Evolutionary conservation across 2,329 filamentous ascomycete species (phyloP).

Genomic region (Aspergillus texensis): DNA sequence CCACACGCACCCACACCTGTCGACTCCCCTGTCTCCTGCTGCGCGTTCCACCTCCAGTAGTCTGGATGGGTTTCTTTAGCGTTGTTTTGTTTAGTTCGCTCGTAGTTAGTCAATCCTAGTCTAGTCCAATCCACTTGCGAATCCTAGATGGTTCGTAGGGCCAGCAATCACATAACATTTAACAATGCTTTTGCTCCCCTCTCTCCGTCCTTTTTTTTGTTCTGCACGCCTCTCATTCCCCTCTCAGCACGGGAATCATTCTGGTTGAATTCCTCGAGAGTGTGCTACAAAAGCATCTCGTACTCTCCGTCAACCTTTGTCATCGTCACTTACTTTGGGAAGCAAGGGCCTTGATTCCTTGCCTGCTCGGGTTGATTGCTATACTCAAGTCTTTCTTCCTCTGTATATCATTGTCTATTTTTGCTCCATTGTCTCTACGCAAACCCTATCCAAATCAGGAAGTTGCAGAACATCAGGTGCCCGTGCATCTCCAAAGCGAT

Average conservation of each 20-base stretch:
- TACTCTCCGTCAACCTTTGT: constrained; percentile 5
- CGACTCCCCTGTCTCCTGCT: constrained; percentile 20
- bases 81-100: constrained; percentile 18
- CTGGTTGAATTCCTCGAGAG: constrained; percentile 7
- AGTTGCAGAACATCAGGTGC: neutral
- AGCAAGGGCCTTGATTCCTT: constrained; percentile 6
- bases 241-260: constrained; percentile 9
- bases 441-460: neutral
- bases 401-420: neutral
- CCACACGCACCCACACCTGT: constrained; percentile 20
- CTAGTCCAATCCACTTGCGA: constrained; percentile 18
- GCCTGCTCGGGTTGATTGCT: neutral
- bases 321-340: constrained; percentile 5
- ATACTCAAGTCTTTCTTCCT: neutral
- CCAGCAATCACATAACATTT: constrained; percentile 33
- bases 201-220: constrained; percentile 15
- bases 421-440: neutral
- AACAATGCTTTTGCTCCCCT: constrained; percentile 29
- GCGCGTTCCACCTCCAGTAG: constrained; percentile 20
- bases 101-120: constrained; percentile 23
- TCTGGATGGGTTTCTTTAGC: constrained; percentile 23
- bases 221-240: constrained; percentile 12
- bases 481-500: neutral
- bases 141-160: constrained; percentile 26
- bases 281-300: constrained; percentile 6